Conservation (phyloP, 2,329 filamentous ascomycete genomes). For the Alternaria rosae region DNA sequence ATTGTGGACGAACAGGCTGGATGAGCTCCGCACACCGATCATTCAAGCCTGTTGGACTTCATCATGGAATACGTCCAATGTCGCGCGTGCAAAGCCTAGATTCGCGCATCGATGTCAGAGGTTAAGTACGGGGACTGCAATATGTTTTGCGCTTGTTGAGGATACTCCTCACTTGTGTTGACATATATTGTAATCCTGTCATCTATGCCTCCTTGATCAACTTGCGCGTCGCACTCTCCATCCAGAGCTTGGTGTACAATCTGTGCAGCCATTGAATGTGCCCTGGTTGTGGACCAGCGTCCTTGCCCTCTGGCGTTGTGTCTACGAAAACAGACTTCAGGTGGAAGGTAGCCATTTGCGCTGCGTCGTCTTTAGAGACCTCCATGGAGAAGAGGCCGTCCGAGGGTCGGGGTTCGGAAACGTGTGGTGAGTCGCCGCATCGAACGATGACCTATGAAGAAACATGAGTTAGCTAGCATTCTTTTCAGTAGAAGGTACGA, state of each 20-base stretch:
- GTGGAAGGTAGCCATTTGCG: conserved; percentile 48
- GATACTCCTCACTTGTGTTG: too few species aligned
- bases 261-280: conserved; percentile 43
- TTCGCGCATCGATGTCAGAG: background rate
- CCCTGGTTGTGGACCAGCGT: conserved; percentile 35
- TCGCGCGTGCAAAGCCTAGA: background rate
- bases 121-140: background rate
- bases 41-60: background rate
- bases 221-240: conserved; percentile 51
- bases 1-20: background rate
- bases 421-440: conserved; percentile 49
- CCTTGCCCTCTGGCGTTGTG: conserved; percentile 47
- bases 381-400: conserved; percentile 52
- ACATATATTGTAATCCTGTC: too few species aligned
- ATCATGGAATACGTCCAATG: accelerated
- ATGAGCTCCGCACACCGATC: background rate
- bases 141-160: background rate
- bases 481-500: too few species aligned
- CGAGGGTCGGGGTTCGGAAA: conserved; percentile 35
- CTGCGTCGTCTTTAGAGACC: conserved; percentile 47
- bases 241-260: conserved; percentile 52
- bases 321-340: conserved; percentile 52
- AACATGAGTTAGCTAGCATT: conserved; percentile 17
- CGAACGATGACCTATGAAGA: conserved; percentile 45
- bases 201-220: conserved; percentile 35